Base-by-base conservation (phyloP, 73 alveolate species). In the Paramecium biaurelia region DNA sequence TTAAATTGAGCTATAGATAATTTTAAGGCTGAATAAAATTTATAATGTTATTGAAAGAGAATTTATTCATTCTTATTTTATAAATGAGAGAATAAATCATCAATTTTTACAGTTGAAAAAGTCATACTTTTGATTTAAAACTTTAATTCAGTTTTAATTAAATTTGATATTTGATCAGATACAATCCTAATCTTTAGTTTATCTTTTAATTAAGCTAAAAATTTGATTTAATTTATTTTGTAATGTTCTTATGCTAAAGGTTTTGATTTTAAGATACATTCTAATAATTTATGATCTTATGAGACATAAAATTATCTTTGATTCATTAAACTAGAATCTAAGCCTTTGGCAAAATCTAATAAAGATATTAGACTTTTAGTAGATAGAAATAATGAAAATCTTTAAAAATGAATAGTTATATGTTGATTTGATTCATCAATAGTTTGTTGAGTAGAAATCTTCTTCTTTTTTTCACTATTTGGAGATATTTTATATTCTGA, bases 401-500 rank as follows among this genome's bases (percentile, higher is more conserved):
- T 12, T 72, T 72, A 15, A 37, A 72, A 35, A 34, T 72, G 57
- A 72, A 72, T 35, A 34, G 56, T 72, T 9, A 35, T 38, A 5
- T 72, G 56, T 72, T 30, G 20, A 35, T 72, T 72, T 6, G 59
- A 14, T 5, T 72, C 86, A 28, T 72, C 58, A 15, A 12, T 34
- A 37, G 38, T 14, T 35, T 72, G n/a, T 42, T 79, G n/a, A 47
- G 42, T 18, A 12, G 47, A 23, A 2, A 30, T 43, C 20, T 34
- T 43, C 28, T 47, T 79, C 18, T 20, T 42, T 23, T 47, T 79
- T 7, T 79, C 74, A 23, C 12, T 45, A 3, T 23, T 43, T 38
- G 90, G 90, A 1, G 47, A 41, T 20, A 79, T 79, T 38, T 23
- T 24, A 79, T 79, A 79, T 79, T 79, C 90, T 21, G 90, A 79